These are phyloP conservation scores for Trapa bicornis DNA, from an alignment of 345 rosid genomes.

Conservation along the genomic window DNA sequence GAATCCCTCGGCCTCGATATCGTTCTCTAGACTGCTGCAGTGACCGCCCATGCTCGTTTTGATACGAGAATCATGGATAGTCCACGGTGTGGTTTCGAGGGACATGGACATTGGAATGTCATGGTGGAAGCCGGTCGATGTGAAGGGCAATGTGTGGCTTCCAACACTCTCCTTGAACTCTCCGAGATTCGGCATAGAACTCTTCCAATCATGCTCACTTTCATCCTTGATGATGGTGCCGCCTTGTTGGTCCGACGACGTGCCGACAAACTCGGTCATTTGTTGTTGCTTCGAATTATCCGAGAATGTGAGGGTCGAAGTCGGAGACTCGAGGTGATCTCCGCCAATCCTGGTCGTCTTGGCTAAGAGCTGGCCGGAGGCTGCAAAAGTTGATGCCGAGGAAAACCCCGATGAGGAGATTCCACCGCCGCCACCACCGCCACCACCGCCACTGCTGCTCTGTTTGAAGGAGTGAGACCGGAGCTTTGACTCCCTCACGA, in stretches of 20 bases:
- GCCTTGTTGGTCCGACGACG: slow-evolving; percentile 33
- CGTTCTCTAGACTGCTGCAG: slow-evolving; percentile 12
- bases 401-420: background rate
- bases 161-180: slow-evolving; percentile 23
- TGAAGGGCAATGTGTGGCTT: slow-evolving; percentile 32
- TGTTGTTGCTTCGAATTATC: slow-evolving; percentile 26
- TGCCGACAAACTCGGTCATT: slow-evolving; percentile 41
- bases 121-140: slow-evolving; percentile 18
- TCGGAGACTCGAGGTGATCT: slow-evolving; percentile 67
- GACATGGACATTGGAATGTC: slow-evolving; percentile 35
- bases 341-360: slow-evolving; percentile 17
- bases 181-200: slow-evolving; percentile 12
- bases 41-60: slow-evolving; percentile 8
- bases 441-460: background rate
- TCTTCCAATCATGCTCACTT: slow-evolving; percentile 46
- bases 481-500: slow-evolving; percentile 72
- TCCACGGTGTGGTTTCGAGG: slow-evolving; percentile 29
- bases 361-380: background rate
- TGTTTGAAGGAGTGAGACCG: slow-evolving; percentile 43
- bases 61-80: slow-evolving; percentile 23
- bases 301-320: slow-evolving; percentile 70
- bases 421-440: too few species aligned
- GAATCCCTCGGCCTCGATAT: slow-evolving; percentile 59
- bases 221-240: slow-evolving; percentile 34
- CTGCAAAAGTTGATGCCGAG: background rate